Evolutionary conservation across 441 rosid species (phyloP).

Genomic region (Omphalea diandra): DNA sequence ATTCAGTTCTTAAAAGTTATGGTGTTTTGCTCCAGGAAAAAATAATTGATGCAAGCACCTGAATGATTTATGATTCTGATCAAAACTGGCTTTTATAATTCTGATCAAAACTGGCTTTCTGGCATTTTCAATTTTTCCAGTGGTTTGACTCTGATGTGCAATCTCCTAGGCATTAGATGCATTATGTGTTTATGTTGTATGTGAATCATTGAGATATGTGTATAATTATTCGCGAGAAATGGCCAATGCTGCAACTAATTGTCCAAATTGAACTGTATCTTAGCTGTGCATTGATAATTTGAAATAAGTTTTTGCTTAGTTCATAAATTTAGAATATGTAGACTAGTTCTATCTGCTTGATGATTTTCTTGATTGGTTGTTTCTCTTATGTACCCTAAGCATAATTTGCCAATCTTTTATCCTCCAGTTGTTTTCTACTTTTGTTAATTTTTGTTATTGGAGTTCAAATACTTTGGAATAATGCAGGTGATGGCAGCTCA

Average conservation of each 20-base stretch:
- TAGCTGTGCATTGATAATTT: constrained; percentile 16
- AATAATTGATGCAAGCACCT: not conserved
- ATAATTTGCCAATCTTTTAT: not conserved
- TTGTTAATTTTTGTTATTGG: constrained; percentile 4
- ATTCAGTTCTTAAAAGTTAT: not conserved
- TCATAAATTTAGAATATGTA: not conserved
- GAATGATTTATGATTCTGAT: not conserved
- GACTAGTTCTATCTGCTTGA: constrained; percentile 9
- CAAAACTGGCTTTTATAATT: too few species aligned
- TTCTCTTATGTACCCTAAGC: not conserved
- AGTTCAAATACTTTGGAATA: constrained; percentile 23
- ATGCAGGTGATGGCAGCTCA: constrained; percentile 38
- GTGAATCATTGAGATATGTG: not conserved
- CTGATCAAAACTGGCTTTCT: too few species aligned
- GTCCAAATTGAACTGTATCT: constrained; percentile 16
- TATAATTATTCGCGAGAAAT: not conserved
- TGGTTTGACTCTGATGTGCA: not conserved
- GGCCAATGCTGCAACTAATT: constrained; percentile 1
- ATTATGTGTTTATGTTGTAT: not conserved
- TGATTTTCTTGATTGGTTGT: not conserved
- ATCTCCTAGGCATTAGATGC: too few species aligned
- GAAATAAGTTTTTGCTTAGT: not conserved
- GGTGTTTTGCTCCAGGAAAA: not conserved
- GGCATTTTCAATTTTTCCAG: not conserved
- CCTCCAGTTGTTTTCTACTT: constrained; percentile 3